Evolutionary conservation across 1,284 basidiomycete species (phyloP).

Genomic region (Ustilago lituana): DNA sequence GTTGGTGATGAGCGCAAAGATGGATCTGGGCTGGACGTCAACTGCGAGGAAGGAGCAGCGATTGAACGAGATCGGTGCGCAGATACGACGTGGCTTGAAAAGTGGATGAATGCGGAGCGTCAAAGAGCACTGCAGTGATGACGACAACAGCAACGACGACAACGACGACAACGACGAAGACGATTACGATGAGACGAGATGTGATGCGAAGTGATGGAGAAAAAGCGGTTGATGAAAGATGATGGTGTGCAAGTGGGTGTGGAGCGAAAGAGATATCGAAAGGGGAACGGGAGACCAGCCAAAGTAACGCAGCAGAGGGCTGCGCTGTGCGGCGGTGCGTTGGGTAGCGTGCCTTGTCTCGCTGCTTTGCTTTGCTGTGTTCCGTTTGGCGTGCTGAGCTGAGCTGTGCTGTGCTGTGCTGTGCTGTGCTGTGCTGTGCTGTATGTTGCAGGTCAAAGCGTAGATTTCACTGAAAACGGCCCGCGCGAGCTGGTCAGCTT

Average conservation of each 20-base stretch:
- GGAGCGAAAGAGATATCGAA: slow-evolving; percentile 17
- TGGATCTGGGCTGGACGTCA: neutral
- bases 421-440: slow-evolving; percentile 4
- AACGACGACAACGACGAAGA: neutral
- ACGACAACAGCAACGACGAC: neutral
- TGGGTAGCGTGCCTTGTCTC: neutral
- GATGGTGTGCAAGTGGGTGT: slow-evolving; percentile 17
- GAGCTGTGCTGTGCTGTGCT: slow-evolving; percentile 1
- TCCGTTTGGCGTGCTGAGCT: too few relatives aligned
- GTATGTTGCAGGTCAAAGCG: neutral
- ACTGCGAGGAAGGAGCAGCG: neutral
- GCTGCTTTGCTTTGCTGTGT: slow-evolving; percentile 12
- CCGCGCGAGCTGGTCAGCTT: neutral
- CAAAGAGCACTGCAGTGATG: neutral
- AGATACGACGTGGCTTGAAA: neutral
- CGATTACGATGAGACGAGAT: neutral
- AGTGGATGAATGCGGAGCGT: neutral
- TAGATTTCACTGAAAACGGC: neutral
- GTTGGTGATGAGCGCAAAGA: neutral
- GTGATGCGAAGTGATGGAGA: neutral
- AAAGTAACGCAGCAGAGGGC: too few relatives aligned
- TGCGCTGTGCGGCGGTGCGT: too few relatives aligned
- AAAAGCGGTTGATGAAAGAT: slow-evolving; percentile 3
- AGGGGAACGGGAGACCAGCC: slow-evolving; percentile 15
- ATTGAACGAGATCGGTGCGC: slow-evolving; percentile 1